Conservation (phyloP, 2,329 filamentous ascomycete genomes). For the Colletotrichum graminicola region DNA sequence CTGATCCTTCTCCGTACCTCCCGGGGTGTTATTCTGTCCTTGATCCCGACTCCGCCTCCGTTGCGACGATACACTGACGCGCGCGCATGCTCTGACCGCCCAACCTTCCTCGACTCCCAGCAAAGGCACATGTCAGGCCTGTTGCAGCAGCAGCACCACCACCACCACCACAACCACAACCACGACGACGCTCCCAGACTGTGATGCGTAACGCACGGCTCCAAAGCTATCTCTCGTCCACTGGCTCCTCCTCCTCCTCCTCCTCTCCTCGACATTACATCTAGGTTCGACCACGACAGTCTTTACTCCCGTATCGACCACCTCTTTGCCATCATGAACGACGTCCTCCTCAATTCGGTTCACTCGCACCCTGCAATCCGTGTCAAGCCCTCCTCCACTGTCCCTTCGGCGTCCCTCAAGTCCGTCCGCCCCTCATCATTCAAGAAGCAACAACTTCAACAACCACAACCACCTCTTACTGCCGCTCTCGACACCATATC, state of each 20-base stretch:
- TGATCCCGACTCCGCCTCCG: not conserved
- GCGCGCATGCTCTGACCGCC: slow-evolving; percentile 37
- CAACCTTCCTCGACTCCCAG: slow-evolving; percentile 4
- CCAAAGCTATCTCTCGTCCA: slow-evolving; percentile 27
- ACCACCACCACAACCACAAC: not conserved
- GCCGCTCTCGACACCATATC: slow-evolving; percentile 44
- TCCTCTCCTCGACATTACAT: slow-evolving; percentile 3
- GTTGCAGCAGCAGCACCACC: slow-evolving; percentile 10
- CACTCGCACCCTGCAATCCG: slow-evolving; percentile 34
- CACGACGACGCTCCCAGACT: slow-evolving; percentile 13
- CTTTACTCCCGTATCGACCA: not conserved
- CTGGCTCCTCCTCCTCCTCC: not conserved
- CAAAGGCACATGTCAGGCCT: slow-evolving; percentile 36
- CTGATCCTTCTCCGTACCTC: not conserved
- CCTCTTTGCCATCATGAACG: slow-evolving; percentile 35
- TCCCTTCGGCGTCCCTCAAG: slow-evolving; percentile 29
- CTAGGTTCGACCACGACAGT: slow-evolving; percentile 9
- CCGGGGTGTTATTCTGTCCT: slow-evolving; percentile 1
- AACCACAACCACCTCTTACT: slow-evolving; percentile 20
- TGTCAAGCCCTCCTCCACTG: slow-evolving; percentile 23
- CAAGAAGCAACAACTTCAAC: slow-evolving; percentile 30
- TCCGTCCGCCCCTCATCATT: slow-evolving; percentile 28
- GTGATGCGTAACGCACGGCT: slow-evolving; percentile 40
- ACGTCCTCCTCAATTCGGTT: slow-evolving; percentile 41
- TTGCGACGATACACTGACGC: slow-evolving; percentile 30